Evolutionary conservation across 495 filamentous ascomycete genomes (phyloP), one percentile per base, ranked within the genome.

Genomic region (Apodospora peruviana): DNA sequence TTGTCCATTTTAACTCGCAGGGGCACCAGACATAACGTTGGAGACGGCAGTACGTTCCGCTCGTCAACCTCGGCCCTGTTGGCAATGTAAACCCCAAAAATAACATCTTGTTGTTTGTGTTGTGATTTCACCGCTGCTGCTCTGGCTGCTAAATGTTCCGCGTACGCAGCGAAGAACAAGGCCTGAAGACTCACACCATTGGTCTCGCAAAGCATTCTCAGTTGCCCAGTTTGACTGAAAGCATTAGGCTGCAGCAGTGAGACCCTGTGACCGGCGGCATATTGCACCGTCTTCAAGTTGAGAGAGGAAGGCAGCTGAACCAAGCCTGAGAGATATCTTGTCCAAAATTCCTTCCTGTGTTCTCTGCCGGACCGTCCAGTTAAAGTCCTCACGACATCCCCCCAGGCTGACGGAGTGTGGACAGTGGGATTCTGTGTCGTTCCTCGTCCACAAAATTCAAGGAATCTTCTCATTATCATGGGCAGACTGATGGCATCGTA

Each of bases 401-500:
- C 20, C 16, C 10, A 24, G 12, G 39, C 18, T 2, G 10, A 32
- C 36, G 36, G 32, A 2, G 20, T 12, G 12, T 16, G 12, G 18
- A 25, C 45, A 1, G 20, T 27, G 1, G 2, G 19, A n/a, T 11
- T 43, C 25, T n/a, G n/a, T n/a, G n/a, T n/a, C n/a, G n/a, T n/a
- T n/a, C n/a, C n/a, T n/a, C 19, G 25, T 14, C 14, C 36, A 12
- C 47, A 50, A 3, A 69, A 42, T 2, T 51, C 40, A 2, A 44
- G 10, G 14, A 75, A 65, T 5, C 59, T 52, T 22, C 45, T 37
- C 50, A 66, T 51, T 14, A 91, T 75, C 9, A 69, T 49, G 2
- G 77, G 68, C 11, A 93, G 64, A 41, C 86, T 85, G 37, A 84
- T 65, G 1, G 84, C 86, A 66, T 95, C 88, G 53, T 90, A 93